phyloP scores from a whole-genome alignment of 495 filamentous ascomycete species.

The Aspergillus conjunctus region DNA sequence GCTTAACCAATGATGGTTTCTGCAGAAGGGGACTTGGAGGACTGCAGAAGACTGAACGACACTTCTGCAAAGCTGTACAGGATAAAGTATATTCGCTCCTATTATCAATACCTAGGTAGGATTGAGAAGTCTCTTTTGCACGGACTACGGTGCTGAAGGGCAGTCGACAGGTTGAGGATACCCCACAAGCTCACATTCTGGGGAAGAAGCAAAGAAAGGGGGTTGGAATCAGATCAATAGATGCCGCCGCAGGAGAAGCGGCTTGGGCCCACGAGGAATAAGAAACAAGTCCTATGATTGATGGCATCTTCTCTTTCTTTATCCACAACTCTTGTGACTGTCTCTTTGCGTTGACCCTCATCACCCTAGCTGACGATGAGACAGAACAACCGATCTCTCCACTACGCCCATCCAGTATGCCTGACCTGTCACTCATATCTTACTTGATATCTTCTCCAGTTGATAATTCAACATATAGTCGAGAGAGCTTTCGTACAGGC shows the following conservation, averaged over 20 bases:
- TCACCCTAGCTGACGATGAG: not conserved
- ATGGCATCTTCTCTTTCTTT: not conserved
- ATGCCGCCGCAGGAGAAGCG: conserved; percentile 16
- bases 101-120: no score
- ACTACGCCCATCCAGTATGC: not conserved
- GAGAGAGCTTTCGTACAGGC: not conserved
- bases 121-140: no score
- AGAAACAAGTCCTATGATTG: conserved; percentile 6
- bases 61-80: no score
- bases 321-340: not conserved
- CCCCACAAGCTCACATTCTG: not conserved
- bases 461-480: not conserved
- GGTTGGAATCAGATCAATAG: not conserved
- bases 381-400: not conserved
- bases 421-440: conserved; percentile 1
- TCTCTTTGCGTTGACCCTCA: not conserved
- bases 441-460: not conserved
- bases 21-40: no score
- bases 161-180: not conserved
- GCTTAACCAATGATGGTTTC: no score
- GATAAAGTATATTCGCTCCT: no score
- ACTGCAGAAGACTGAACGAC: no score
- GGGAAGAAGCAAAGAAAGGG: conserved; percentile 12
- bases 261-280: conserved; percentile 26
- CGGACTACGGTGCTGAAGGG: not conserved